Percentiles rank a stretch among this genome's conserved stretches.
Conservation (phyloP, 345 rosid species). For the Eutrema yunnanense region DNA sequence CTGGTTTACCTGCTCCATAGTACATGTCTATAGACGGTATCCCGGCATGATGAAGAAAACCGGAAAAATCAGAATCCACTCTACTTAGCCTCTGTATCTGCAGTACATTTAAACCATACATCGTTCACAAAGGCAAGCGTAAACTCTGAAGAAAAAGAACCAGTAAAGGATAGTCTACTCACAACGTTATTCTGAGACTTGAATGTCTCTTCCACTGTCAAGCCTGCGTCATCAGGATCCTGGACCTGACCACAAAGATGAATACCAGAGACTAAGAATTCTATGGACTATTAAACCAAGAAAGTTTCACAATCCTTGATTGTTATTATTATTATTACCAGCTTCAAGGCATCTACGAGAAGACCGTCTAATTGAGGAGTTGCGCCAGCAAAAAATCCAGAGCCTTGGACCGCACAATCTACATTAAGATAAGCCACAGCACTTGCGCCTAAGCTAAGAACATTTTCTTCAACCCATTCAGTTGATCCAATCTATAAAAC, state of each 20-base stretch:
- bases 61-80: conserved; percentile 86
- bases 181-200: conserved; percentile 36
- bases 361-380: conserved; percentile 87
- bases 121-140: not conserved
- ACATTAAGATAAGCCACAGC: conserved; percentile 91
- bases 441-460: conserved; percentile 70
- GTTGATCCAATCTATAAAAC: conserved; percentile 73
- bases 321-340: conserved; percentile 34
- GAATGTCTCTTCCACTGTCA: conserved; percentile 63
- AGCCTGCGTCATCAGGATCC: conserved; percentile 63
- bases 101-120: conserved; percentile 14
- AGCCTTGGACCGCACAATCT: conserved; percentile 99
- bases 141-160: no score
- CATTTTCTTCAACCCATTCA: conserved; percentile 96
- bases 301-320: not conserved
- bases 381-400: conserved; percentile 76
- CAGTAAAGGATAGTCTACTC: conserved; percentile 1
- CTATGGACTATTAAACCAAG: not conserved
- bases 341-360: conserved; percentile 61
- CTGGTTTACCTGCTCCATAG: conserved; percentile 71
- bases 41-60: conserved; percentile 95
- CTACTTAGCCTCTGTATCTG: conserved; percentile 85
- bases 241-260: conserved; percentile 42
- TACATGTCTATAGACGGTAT: conserved; percentile 83
- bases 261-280: not conserved